These are phyloP conservation scores for Jamesozyma hellenica DNA, from an alignment of 805 yeast genomes.

Conservation along the genomic window DNA sequence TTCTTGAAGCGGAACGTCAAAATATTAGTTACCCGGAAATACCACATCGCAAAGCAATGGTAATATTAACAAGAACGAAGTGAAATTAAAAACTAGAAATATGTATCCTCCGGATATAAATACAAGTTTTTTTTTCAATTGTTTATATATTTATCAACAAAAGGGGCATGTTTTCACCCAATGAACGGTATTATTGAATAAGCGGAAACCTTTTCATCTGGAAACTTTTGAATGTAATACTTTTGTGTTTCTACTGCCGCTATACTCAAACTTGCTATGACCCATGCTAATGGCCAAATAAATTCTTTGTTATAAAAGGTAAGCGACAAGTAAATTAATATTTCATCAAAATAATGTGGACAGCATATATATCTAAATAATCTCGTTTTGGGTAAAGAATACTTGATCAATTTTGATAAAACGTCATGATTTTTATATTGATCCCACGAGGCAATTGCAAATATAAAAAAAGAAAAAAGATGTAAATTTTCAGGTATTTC, in stretches of 20 bases:
- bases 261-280: constrained; percentile 38
- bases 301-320: constrained; percentile 12
- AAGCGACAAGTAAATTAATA: constrained; percentile 40
- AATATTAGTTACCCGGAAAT: too few relatives aligned
- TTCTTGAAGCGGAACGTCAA: too few relatives aligned
- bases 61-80: too few relatives aligned
- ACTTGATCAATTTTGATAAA: constrained; percentile 42
- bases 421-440: constrained; percentile 38
- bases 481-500: constrained; percentile 5
- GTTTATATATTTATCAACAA: too few relatives aligned
- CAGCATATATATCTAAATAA: constrained; percentile 43
- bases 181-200: constrained; percentile 16
- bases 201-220: constrained; percentile 9
- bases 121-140: too few relatives aligned
- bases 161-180: neutral
- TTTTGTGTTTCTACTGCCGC: constrained; percentile 45
- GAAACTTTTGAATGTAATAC: constrained; percentile 33
- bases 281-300: constrained; percentile 25
- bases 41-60: too few relatives aligned
- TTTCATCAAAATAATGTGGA: constrained; percentile 66
- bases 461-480: constrained; percentile 16
- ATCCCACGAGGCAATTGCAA: constrained; percentile 21
- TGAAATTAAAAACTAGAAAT: too few relatives aligned
- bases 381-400: constrained; percentile 44
- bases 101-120: too few relatives aligned